These are phyloP conservation scores for Clathrus columnatus DNA, from an alignment of 768 basidiomycete species.

Conservation along the genomic window DNA sequence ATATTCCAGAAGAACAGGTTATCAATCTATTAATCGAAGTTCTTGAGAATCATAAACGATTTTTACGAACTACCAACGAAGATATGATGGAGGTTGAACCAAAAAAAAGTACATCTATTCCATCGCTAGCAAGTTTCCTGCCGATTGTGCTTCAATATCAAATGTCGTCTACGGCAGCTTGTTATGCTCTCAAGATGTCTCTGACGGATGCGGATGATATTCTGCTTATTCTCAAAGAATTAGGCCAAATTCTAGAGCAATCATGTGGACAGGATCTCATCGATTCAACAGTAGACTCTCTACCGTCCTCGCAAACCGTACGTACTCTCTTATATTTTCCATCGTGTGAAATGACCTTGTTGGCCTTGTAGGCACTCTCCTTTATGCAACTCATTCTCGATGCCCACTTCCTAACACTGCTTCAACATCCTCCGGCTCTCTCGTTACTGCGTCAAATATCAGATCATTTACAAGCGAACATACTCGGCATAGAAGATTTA, in stretches of 20 bases:
- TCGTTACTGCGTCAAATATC: conserved; percentile 40
- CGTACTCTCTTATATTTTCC: not conserved
- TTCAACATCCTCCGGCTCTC: conserved; percentile 57
- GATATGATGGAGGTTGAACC: conserved; percentile 32
- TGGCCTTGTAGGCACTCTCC: conserved; percentile 36
- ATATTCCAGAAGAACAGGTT: conserved; percentile 59
- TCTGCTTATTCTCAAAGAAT: conserved; percentile 33
- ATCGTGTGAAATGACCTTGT: not conserved
- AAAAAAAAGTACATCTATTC: conserved; percentile 18
- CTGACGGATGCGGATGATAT: conserved; percentile 44
- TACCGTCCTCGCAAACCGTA: conserved; percentile 7
- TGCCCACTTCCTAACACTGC: conserved; percentile 57
- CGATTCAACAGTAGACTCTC: not conserved
- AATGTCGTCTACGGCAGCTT: conserved; percentile 31
- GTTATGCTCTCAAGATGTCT: conserved; percentile 42
- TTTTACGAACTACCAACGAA: conserved; percentile 12
- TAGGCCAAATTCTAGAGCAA: conserved; percentile 36
- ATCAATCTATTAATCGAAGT: conserved; percentile 43
- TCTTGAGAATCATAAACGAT: conserved; percentile 27
- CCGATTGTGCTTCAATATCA: conserved; percentile 32
- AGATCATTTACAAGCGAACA: conserved; percentile 46
- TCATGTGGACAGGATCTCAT: no score
- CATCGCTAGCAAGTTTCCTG: conserved; percentile 30
- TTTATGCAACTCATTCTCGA: conserved; percentile 66
- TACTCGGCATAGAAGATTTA: conserved; percentile 38